Conservation (phyloP, 805 yeast genomes). For the Candida glaebosa region DNA sequence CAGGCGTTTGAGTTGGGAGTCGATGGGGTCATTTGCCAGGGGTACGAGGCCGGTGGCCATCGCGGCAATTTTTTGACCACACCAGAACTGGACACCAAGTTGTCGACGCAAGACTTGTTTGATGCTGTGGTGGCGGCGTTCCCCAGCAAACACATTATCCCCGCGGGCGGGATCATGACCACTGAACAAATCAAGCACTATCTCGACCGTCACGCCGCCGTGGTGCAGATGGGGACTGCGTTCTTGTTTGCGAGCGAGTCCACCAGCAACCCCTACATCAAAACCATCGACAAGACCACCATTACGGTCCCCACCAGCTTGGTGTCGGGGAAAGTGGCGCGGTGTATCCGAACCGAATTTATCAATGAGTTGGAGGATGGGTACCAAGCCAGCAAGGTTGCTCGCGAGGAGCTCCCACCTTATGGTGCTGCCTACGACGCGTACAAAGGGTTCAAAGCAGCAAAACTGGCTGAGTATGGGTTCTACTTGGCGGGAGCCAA, state of each 20-base stretch:
- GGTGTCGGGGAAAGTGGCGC: conserved; percentile 38
- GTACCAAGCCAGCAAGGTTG: conserved; percentile 2
- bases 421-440: conserved; percentile 34
- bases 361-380: conserved; percentile 18
- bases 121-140: conserved; percentile 12
- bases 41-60: conserved; percentile 66
- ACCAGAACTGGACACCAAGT: conserved; percentile 26
- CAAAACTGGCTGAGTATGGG: conserved; percentile 15
- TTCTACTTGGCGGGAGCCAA: conserved; percentile 37
- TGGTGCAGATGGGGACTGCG: conserved; percentile 55
- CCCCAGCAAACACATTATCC: conserved; percentile 20
- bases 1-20: conserved; percentile 26
- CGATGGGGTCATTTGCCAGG: conserved; percentile 54
- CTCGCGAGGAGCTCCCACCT: conserved; percentile 23
- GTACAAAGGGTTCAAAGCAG: conserved; percentile 21
- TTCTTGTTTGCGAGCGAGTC: conserved; percentile 40
- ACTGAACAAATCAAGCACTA: conserved; percentile 25
- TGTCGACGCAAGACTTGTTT: conserved; percentile 33
- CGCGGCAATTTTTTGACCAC: conserved; percentile 44
- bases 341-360: conserved; percentile 36
- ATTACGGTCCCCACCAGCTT: conserved; percentile 29
- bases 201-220: conserved; percentile 44
- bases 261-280: conserved; percentile 16
- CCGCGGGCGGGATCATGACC: conserved; percentile 53
- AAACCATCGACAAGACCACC: conserved; percentile 6